phyloP scores from a whole-genome alignment of 192 early-diverging fungal genomes.

The Endogone sp. region DNA sequence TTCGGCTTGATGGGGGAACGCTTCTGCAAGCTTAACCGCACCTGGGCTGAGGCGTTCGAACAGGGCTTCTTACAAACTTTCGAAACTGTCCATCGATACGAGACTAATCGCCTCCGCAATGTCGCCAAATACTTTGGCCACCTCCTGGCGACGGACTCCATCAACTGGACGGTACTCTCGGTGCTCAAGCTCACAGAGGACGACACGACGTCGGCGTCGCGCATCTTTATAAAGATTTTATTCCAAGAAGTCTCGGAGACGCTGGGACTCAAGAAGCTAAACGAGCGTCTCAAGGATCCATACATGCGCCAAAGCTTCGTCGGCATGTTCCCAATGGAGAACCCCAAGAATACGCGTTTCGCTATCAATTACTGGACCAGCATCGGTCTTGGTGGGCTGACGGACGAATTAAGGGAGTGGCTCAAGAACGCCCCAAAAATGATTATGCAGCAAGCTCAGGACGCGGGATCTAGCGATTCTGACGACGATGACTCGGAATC shows the following conservation, averaged over 20 bases:
- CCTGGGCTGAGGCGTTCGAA: constrained; percentile 78
- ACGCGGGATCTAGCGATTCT: constrained; percentile 31
- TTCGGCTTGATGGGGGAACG: constrained; percentile 94
- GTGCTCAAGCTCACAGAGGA: constrained; percentile 85
- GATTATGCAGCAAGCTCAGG: constrained; percentile 61
- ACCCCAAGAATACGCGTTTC: constrained; percentile 84
- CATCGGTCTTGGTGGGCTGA: constrained; percentile 89
- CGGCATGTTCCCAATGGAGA: constrained; percentile 90
- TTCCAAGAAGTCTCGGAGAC: constrained; percentile 85
- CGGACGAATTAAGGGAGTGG: constrained; percentile 86
- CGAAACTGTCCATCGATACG: constrained; percentile 89
- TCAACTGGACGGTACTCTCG: constrained; percentile 80
- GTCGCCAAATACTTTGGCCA: constrained; percentile 91
- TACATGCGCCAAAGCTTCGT: constrained; percentile 66
- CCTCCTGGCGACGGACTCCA: constrained; percentile 75
- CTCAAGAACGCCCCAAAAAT: constrained; percentile 55
- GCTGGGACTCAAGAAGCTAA: constrained; percentile 77
- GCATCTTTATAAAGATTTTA: constrained; percentile 96
- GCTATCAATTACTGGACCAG: constrained; percentile 98
- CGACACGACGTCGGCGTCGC: constrained; percentile 93
- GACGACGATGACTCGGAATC: constrained; percentile 30
- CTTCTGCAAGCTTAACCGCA: constrained; percentile 77
- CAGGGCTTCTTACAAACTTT: constrained; percentile 78
- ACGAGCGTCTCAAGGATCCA: constrained; percentile 67
- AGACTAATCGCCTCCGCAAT: constrained; percentile 91